Base-by-base conservation (phyloP, 1,284 basidiomycete species). In the Ganoderma boninense region DNA sequence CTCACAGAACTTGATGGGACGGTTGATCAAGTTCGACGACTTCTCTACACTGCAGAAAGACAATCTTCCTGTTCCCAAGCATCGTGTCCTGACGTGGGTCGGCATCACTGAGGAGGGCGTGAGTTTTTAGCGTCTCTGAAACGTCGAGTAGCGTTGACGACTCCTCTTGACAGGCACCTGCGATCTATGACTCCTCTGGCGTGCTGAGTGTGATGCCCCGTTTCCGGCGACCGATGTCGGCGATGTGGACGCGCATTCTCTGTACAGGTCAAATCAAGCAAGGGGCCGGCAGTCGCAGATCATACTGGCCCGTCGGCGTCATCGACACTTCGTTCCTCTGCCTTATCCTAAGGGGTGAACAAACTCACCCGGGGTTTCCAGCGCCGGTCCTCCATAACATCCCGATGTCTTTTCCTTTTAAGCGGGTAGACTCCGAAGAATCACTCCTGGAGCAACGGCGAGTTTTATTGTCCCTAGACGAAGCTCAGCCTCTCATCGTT, bases 251-350 rank as follows among this genome's bases (percentile, higher is more conserved):
- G 1, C 93, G 97, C 1, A 80, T 95, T 2, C 85, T 99, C 68
- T 96, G 99, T 78, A 94, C 96, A 0, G 92, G 90, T 71, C 83
- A 87, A 1, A 83, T 97, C 13, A 91, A 94, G 66, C 88, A 94
- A 43, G 88, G 89, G 65, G 87, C 92, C 77, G 94, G 94, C 42
- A 96, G 96, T 77, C 91, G 96, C 67, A 96, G 98, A 79, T 92
- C 90, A 0, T 99, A 98, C 80, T 99, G 97, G 97, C 95, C 96
- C 1, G 92, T 99, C 66, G 96, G 95, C 0, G 86, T 97, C 44
- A 89, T 89, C 0, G 88, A 87, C 32, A 90, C 88, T 59, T 90
- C 88, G 56, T 89, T 98, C 70, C 92, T 95, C 85, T 97, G 96
- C 78, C 82, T 99, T 69, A 95, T 98, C 73, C 84, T 99, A 70